Evolutionary conservation across 2,329 filamentous ascomycete genomes (phyloP).

Genomic region (Neonectria sp.): DNA sequence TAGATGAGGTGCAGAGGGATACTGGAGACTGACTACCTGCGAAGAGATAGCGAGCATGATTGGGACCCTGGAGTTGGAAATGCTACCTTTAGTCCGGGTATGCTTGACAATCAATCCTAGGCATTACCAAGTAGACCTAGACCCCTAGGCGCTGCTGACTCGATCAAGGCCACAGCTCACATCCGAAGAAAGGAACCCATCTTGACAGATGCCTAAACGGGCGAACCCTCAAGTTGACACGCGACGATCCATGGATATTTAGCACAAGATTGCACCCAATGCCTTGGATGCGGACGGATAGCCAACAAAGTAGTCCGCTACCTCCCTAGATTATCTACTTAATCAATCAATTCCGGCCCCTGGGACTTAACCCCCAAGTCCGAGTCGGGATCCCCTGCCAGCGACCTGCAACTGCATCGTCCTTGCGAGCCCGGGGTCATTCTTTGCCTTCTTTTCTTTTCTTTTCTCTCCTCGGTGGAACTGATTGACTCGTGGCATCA

Average conservation of each 20-base stretch:
- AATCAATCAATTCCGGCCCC: neutral
- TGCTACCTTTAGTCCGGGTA: neutral
- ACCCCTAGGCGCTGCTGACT: neutral
- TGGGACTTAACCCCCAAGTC: neutral
- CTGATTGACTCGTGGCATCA: conserved; percentile 21
- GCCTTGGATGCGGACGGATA: neutral
- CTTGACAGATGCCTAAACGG: neutral
- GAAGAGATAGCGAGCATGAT: neutral
- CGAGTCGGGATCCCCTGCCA: neutral
- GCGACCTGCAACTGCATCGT: neutral
- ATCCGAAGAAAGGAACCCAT: neutral
- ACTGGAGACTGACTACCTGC: neutral
- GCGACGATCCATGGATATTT: neutral
- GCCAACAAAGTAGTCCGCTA: neutral
- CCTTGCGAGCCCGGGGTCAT: neutral
- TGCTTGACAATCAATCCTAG: too few species aligned
- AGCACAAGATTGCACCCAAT: neutral
- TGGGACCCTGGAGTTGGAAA: neutral
- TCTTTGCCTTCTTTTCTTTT: neutral
- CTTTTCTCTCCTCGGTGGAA: neutral
- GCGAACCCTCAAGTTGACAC: conserved; percentile 7
- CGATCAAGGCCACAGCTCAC: neutral
- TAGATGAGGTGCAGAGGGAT: neutral
- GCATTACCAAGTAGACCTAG: too few species aligned
- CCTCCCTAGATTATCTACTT: too few species aligned